Evolutionary conservation across 2,329 filamentous ascomycete species (phyloP).

Genomic region (Mycosphaerelloides madeirae): DNA sequence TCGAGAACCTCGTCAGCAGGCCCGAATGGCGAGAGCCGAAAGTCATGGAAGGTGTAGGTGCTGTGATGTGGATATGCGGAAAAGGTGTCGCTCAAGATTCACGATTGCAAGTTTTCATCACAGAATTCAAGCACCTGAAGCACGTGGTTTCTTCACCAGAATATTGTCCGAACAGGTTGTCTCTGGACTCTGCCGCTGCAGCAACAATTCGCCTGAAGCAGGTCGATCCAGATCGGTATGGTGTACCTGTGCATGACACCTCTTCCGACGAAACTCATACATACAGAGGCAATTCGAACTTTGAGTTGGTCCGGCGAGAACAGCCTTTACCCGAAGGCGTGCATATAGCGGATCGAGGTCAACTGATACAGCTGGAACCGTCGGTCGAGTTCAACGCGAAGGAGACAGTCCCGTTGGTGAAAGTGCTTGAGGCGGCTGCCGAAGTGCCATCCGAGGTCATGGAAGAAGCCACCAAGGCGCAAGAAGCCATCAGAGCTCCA

Average conservation of each 20-base stretch:
- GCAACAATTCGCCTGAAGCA: slow-evolving; percentile 65
- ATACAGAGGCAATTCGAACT: slow-evolving; percentile 11
- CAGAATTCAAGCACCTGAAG: slow-evolving; percentile 54
- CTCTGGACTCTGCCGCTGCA: slow-evolving; percentile 61
- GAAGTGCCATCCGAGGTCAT: slow-evolving; percentile 48
- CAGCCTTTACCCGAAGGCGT: slow-evolving; percentile 22
- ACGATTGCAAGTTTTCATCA: slow-evolving; percentile 65
- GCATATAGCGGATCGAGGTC: slow-evolving; percentile 31
- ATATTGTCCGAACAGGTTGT: slow-evolving; percentile 68
- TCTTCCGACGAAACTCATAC: slow-evolving; percentile 21
- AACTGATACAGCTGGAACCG: slow-evolving; percentile 35
- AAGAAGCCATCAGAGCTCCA: slow-evolving; percentile 32
- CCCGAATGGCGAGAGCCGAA: slow-evolving; percentile 65
- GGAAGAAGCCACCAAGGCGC: slow-evolving; percentile 47
- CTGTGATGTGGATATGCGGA: slow-evolving; percentile 79
- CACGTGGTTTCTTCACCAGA: slow-evolving; percentile 77
- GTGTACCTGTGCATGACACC: slow-evolving; percentile 63
- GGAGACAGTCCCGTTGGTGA: slow-evolving; percentile 46
- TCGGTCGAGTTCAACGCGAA: slow-evolving; percentile 42
- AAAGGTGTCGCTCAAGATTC: slow-evolving; percentile 59
- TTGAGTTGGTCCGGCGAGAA: slow-evolving; percentile 10
- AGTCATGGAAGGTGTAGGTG: slow-evolving; percentile 62
- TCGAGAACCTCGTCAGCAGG: slow-evolving; percentile 64
- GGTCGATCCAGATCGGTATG: slow-evolving; percentile 70
- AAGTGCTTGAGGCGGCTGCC: slow-evolving; percentile 42